Evolutionary conservation across 129 eudicot genomes (phyloP).

Genomic region (Lactuca sativa): DNA sequence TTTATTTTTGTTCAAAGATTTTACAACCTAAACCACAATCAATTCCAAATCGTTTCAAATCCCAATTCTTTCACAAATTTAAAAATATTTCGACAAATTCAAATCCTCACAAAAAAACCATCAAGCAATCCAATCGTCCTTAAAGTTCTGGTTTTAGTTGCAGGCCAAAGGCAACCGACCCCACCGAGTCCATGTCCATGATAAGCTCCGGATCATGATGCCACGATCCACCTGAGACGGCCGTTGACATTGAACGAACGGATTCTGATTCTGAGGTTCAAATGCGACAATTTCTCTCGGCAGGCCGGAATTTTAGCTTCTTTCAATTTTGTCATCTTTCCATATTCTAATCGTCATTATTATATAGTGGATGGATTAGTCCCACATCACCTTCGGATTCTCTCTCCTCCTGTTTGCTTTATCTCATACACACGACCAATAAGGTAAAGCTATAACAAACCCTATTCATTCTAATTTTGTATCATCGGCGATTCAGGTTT

Average conservation of each 20-base stretch:
- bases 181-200: neutral
- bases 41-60: too few relatives aligned
- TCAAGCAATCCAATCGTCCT: neutral
- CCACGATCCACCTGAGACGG: slow-evolving; percentile 27
- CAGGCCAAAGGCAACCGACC: neutral
- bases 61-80: too few relatives aligned
- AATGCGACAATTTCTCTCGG: slow-evolving; percentile 30
- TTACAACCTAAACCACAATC: too few relatives aligned
- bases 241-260: slow-evolving; percentile 21
- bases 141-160: neutral
- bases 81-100: too few relatives aligned
- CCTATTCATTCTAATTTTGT: neutral
- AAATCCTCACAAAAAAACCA: too few relatives aligned
- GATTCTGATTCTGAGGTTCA: neutral
- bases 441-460: slow-evolving; percentile 22
- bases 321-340: slow-evolving; percentile 7
- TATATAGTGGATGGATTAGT: slow-evolving; percentile 34
- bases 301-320: slow-evolving; percentile 28
- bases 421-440: slow-evolving; percentile 19
- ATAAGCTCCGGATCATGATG: neutral
- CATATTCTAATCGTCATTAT: neutral
- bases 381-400: slow-evolving; percentile 34
- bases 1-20: too few relatives aligned
- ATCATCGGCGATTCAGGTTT: slow-evolving; percentile 20
- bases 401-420: slow-evolving; percentile 19